Evolutionary conservation across 2,329 filamentous ascomycete genomes (phyloP), one percentile per base, ranked within the genome.

Genomic region (Fusarium neocosmosporiellum): DNA sequence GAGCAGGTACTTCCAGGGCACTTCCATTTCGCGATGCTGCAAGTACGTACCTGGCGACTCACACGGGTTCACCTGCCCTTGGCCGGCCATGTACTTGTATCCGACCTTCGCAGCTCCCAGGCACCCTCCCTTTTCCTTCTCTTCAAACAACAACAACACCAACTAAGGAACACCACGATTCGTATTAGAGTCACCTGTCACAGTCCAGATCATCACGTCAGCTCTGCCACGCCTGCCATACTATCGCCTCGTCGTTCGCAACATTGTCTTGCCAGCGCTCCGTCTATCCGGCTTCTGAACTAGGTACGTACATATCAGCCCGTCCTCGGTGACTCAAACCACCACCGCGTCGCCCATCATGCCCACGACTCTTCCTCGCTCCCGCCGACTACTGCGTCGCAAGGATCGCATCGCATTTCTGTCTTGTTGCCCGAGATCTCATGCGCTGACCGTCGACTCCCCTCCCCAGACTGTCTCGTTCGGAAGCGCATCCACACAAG

Each of bases 141-240:
- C 80, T 69, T 69, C 83, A 85, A 85, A 81, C 84, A 87, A 86
- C 83, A 87, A 83, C 82, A 86, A 84, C 81, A 84, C 83, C 80
- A 78, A 69, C 84, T 84, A 83, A 81, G 83, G 85, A 86, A 84
- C 84, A 85, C 82, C 82, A 85, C 82, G 81, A 83, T 84, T 85
- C 82, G 79, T 79, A 85, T 82, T 83, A 88, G 87, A 88, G 85
- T 88, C 85, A 85, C 83, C 84, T 85, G 88, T 90, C 88, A 88
- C 88, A 88, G 88, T 87, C 85, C 83, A 81, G 87, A 87, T 86
- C 82, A 83, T 89, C 87, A 85, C 87, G 83, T 82, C 87, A 88
- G 87, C 86, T 81, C 75, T 78, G 77, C 75, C 78, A 78, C 74
- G 75, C 74, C 76, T 76, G 77, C 78, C 73, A 74, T 68, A 72